These are phyloP conservation scores for Candida silvatica DNA, from an alignment of 805 yeast genomes.

Conservation along the genomic window DNA sequence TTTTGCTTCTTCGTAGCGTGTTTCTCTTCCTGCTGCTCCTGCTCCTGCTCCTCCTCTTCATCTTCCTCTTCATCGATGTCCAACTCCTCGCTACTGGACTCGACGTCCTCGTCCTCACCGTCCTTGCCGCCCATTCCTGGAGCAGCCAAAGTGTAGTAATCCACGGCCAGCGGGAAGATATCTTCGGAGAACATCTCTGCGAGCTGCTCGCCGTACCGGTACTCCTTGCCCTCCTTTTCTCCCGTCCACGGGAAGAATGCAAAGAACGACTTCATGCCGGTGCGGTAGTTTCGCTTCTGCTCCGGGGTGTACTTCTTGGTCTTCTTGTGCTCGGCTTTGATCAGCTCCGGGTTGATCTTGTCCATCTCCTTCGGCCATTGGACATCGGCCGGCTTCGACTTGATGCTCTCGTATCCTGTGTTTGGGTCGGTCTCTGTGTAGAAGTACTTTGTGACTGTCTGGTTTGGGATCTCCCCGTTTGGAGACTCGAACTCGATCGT, in stretches of 20 bases:
- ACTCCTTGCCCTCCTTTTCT: slow-evolving; percentile 64
- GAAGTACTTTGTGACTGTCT: slow-evolving; percentile 55
- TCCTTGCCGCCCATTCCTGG: slow-evolving; percentile 52
- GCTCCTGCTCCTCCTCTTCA: slow-evolving; percentile 19
- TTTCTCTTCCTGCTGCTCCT: slow-evolving; percentile 7
- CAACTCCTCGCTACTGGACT: slow-evolving; percentile 34
- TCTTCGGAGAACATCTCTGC: slow-evolving; percentile 71
- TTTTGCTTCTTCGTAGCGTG: slow-evolving; percentile 7
- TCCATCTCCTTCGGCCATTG: slow-evolving; percentile 64
- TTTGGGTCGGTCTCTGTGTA: slow-evolving; percentile 32
- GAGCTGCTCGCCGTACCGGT: slow-evolving; percentile 69
- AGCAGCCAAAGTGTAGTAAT: slow-evolving; percentile 69
- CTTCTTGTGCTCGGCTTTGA: slow-evolving; percentile 28
- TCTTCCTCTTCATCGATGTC: slow-evolving; percentile 47
- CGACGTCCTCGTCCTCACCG: slow-evolving; percentile 35
- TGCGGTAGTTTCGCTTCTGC: slow-evolving; percentile 53
- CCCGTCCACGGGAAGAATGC: slow-evolving; percentile 89
- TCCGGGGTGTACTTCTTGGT: slow-evolving; percentile 27
- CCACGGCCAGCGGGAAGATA: slow-evolving; percentile 76
- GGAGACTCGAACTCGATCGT: slow-evolving; percentile 46
- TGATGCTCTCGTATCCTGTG: slow-evolving; percentile 46
- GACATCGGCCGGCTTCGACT: slow-evolving; percentile 45
- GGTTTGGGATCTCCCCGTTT: slow-evolving; percentile 43
- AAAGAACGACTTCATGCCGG: slow-evolving; percentile 78
- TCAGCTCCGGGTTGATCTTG: slow-evolving; percentile 43